Conservation (phyloP, 2,329 filamentous ascomycete species). For the Penicillium sp. region DNA sequence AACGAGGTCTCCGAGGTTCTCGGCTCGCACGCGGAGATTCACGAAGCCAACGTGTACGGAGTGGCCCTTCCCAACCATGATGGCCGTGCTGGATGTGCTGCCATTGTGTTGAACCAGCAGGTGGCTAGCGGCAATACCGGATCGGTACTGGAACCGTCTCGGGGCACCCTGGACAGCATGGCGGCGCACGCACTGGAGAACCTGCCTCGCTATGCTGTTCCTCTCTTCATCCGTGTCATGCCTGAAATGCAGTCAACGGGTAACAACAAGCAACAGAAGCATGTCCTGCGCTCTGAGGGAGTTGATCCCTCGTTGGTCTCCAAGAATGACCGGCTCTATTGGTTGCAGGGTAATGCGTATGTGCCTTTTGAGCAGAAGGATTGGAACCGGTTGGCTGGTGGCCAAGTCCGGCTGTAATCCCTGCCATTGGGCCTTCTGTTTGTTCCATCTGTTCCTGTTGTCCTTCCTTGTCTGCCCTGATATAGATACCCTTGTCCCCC, state of each 20-base stretch:
- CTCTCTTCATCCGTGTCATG: conserved; percentile 74
- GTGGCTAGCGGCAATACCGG: conserved; percentile 23
- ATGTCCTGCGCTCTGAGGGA: conserved; percentile 70
- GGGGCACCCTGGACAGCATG: conserved; percentile 60
- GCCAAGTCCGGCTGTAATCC: conserved; percentile 71
- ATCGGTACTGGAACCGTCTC: conserved; percentile 33
- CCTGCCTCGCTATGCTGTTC: conserved; percentile 75
- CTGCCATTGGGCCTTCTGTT: no score
- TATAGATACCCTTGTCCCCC: neutral
- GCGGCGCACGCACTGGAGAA: conserved; percentile 60
- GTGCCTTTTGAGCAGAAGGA: conserved; percentile 68
- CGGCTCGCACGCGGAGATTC: conserved; percentile 66
- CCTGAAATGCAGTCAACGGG: conserved; percentile 71
- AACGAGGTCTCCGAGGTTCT: conserved; percentile 79
- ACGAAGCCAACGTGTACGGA: conserved; percentile 79
- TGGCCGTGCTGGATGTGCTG: conserved; percentile 80
- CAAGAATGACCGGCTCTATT: conserved; percentile 60
- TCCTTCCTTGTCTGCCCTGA: neutral
- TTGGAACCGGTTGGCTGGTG: conserved; percentile 70
- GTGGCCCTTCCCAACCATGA: conserved; percentile 72
- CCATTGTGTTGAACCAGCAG: conserved; percentile 63
- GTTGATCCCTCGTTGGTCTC: conserved; percentile 62
- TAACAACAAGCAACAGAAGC: conserved; percentile 89
- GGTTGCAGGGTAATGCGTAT: conserved; percentile 70
- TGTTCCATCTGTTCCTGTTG: neutral